A percentile compares a stretch with the other conserved stretches of the same genome.
phyloP scores from a whole-genome alignment of 139 green algal genomes.

The Zygnema cylindricum region DNA sequence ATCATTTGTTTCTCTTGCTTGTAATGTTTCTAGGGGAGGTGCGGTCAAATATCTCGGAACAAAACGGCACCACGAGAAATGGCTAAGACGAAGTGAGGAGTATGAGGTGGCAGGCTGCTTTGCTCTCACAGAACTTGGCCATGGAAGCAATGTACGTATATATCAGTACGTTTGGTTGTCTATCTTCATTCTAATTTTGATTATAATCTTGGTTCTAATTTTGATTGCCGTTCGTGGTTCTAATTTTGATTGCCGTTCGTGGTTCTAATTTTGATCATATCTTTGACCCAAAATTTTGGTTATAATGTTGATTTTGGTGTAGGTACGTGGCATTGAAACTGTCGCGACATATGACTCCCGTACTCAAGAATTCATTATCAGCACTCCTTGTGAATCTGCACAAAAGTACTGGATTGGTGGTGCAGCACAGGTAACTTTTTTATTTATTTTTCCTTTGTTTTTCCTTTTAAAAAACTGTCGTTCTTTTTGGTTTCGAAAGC shows the following conservation, averaged over 20 bases:
- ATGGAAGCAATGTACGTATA: slow-evolving; percentile 90
- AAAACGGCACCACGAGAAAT: slow-evolving; percentile 79
- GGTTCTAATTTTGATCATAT: too few species aligned
- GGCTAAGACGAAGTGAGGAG: slow-evolving; percentile 38
- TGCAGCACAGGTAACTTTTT: slow-evolving; percentile 60
- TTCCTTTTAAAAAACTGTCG: too few species aligned
- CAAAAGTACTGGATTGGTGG: slow-evolving; percentile 83
- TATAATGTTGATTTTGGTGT: too few species aligned
- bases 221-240: too few species aligned
- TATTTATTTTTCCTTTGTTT: too few species aligned
- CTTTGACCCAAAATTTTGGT: too few species aligned
- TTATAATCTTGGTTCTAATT: too few species aligned
- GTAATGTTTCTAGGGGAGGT: slow-evolving; percentile 65
- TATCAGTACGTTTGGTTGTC: too few species aligned
- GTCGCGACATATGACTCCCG: slow-evolving; percentile 75
- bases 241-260: too few species aligned
- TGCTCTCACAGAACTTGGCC: slow-evolving; percentile 85
- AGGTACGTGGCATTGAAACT: slow-evolving; percentile 83
- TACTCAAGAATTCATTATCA: slow-evolving; percentile 80
- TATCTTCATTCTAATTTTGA: too few species aligned
- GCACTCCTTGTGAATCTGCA: slow-evolving; percentile 82
- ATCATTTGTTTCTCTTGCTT: background rate
- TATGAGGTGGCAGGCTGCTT: slow-evolving; percentile 72
- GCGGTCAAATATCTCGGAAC: slow-evolving; percentile 83
- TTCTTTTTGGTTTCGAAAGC: too few species aligned